Evolutionary conservation across 129 eudicot species (phyloP).

Genomic region (Tanacetum coccineum): DNA sequence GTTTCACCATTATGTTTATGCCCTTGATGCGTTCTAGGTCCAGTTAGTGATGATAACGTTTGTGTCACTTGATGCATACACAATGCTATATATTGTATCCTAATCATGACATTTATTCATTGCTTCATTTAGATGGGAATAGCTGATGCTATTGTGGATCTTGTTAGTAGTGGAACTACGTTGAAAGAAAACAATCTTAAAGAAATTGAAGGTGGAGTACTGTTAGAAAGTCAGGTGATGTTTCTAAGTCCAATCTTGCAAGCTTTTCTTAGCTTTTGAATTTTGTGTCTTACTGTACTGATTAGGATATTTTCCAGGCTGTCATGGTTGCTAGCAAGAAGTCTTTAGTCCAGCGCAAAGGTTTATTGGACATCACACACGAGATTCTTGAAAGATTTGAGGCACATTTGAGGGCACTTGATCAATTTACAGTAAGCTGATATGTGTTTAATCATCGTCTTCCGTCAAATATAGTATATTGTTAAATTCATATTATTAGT

Average conservation of each 20-base stretch:
- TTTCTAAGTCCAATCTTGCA: conserved; percentile 1
- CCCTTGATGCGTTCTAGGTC: too few relatives aligned
- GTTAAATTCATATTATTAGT: too few relatives aligned
- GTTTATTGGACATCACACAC: conserved; percentile 70
- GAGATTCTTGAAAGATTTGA: conserved; percentile 94
- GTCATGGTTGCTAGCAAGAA: conserved; percentile 88
- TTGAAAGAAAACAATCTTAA: conserved; percentile 86
- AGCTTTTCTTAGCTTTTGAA: background rate
- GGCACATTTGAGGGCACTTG: conserved; percentile 83
- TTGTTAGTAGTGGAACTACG: conserved; percentile 95
- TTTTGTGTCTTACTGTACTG: conserved; percentile 2
- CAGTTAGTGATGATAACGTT: background rate
- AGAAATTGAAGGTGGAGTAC: conserved; percentile 85
- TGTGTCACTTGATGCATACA: conserved; percentile 1
- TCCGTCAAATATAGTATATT: background rate
- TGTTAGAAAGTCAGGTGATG: conserved; percentile 84
- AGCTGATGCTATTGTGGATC: conserved; percentile 98
- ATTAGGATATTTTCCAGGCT: conserved; percentile 48
- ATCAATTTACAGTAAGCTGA: conserved; percentile 68
- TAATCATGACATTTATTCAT: conserved; percentile 3
- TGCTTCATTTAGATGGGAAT: conserved; percentile 71
- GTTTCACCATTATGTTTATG: too few relatives aligned
- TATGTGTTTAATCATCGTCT: conserved; percentile 14
- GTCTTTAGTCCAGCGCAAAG: conserved; percentile 66
- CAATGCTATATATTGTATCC: conserved; percentile 4